Evolutionary conservation across 2,329 filamentous ascomycete species (phyloP).

Genomic region (Ophiocordyceps camponoti-floridani): DNA sequence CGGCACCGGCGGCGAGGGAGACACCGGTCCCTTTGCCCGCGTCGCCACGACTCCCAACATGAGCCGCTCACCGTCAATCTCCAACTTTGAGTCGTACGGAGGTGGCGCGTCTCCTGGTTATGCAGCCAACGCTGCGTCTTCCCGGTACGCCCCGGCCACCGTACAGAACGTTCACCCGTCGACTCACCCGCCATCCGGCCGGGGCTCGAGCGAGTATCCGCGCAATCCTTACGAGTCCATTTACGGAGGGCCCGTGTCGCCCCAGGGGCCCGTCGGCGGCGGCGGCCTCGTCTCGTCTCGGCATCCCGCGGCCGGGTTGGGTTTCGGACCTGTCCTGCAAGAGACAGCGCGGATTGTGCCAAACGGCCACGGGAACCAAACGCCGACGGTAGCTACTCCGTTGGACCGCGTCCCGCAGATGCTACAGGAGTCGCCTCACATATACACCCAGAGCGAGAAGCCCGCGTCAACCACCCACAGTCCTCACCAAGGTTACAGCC

Average conservation of each 20-base stretch:
- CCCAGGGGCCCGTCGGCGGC: conserved; percentile 3
- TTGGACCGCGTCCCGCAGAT: conserved; percentile 13
- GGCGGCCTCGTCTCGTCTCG: conserved; percentile 6
- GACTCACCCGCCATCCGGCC: conserved; percentile 10
- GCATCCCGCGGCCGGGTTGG: conserved; percentile 3
- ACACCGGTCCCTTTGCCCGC: conserved; percentile 65
- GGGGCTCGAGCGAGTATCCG: conserved; percentile 12
- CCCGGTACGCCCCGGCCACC: conserved; percentile 17
- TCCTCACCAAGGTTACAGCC: conserved; percentile 20
- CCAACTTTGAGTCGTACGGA: conserved; percentile 59
- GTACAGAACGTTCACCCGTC: conserved; percentile 22
- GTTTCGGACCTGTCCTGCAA: conserved; percentile 10
- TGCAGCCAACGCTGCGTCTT: conserved; percentile 13
- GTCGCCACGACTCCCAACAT: conserved; percentile 59
- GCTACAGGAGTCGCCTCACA: conserved; percentile 8
- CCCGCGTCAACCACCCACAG: conserved; percentile 5
- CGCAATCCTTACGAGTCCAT: conserved; percentile 19
- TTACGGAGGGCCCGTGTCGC: conserved; percentile 5
- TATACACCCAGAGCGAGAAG: conserved; percentile 3
- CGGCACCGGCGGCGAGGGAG: conserved; percentile 38
- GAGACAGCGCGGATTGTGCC: background rate
- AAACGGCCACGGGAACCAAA: background rate
- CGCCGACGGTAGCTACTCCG: conserved; percentile 2
- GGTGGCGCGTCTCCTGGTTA: conserved; percentile 21
- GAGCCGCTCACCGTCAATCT: conserved; percentile 53